Evolutionary conservation across 208 protist genomes (phyloP).

Genomic region (Trypanosoma melophagium): DNA sequence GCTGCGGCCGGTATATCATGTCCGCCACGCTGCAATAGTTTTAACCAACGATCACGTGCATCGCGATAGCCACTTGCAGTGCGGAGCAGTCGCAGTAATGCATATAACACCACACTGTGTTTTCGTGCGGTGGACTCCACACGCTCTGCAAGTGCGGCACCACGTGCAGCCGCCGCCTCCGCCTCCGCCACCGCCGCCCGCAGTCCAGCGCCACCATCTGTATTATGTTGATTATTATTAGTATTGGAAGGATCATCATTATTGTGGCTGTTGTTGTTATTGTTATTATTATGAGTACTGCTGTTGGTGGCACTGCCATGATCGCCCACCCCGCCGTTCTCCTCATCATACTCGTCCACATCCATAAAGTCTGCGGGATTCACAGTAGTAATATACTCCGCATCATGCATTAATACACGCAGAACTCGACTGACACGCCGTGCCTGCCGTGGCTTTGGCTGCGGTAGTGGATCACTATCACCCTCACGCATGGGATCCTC

Average conservation of each 20-base stretch:
- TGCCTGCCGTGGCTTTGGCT: constrained; percentile 68
- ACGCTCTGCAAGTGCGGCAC: constrained; percentile 26
- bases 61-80: constrained; percentile 68
- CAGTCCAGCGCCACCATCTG: too few species aligned
- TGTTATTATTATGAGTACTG: not conserved
- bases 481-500: constrained; percentile 13
- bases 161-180: constrained; percentile 32
- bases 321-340: constrained; percentile 35
- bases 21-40: constrained; percentile 40
- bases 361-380: constrained; percentile 58
- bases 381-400: constrained; percentile 61
- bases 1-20: constrained; percentile 34
- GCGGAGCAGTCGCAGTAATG: constrained; percentile 55
- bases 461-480: constrained; percentile 41
- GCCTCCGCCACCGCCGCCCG: constrained; percentile 19
- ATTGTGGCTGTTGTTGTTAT: not conserved
- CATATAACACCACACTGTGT: constrained; percentile 66
- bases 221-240: constrained; percentile 2
- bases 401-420: constrained; percentile 59
- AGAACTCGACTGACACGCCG: constrained; percentile 69
- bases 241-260: not conserved
- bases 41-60: constrained; percentile 57
- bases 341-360: constrained; percentile 36
- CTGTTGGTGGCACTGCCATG: constrained; percentile 1
- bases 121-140: constrained; percentile 53